Percentiles rank a stretch among this genome's conserved stretches.
These are phyloP conservation scores for Verticillium tricorpus DNA, from an alignment of 2,329 filamentous ascomycete species.

Conservation along the genomic window DNA sequence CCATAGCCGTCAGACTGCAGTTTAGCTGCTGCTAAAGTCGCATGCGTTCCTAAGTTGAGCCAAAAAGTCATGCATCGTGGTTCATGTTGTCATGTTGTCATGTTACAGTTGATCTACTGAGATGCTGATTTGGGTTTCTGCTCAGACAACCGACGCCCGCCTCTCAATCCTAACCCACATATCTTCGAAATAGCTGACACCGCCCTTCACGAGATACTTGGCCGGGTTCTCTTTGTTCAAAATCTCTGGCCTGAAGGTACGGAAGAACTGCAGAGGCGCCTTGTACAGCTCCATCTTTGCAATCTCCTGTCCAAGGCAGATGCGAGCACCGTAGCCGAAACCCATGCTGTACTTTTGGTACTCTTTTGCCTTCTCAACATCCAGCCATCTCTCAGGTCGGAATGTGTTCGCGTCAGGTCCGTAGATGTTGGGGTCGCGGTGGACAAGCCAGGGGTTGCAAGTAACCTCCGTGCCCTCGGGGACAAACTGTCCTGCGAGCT, in stretches of 20 bases:
- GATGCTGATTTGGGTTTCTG: neutral
- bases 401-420: slow-evolving; percentile 38
- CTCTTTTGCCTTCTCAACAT: slow-evolving; percentile 31
- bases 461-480: slow-evolving; percentile 37
- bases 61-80: no score
- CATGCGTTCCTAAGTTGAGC: no score
- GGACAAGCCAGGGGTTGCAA: slow-evolving; percentile 40
- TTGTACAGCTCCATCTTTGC: slow-evolving; percentile 51
- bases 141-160: slow-evolving; percentile 6
- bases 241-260: slow-evolving; percentile 28
- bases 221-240: slow-evolving; percentile 23
- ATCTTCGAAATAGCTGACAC: slow-evolving; percentile 34
- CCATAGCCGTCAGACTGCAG: no score
- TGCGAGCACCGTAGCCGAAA: slow-evolving; percentile 44
- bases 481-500: slow-evolving; percentile 24
- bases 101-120: neutral
- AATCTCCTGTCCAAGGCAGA: slow-evolving; percentile 44
- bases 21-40: no score
- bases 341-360: slow-evolving; percentile 42
- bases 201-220: slow-evolving; percentile 34
- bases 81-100: no score
- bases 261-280: slow-evolving; percentile 35
- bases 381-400: slow-evolving; percentile 45
- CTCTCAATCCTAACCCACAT: slow-evolving; percentile 29
- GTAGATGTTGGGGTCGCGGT: slow-evolving; percentile 35